Evolutionary conservation across 2,329 filamentous ascomycete species (phyloP), one percentile per base, ranked within the genome.

Genomic region (Sporothrix pseudoabietina): DNA sequence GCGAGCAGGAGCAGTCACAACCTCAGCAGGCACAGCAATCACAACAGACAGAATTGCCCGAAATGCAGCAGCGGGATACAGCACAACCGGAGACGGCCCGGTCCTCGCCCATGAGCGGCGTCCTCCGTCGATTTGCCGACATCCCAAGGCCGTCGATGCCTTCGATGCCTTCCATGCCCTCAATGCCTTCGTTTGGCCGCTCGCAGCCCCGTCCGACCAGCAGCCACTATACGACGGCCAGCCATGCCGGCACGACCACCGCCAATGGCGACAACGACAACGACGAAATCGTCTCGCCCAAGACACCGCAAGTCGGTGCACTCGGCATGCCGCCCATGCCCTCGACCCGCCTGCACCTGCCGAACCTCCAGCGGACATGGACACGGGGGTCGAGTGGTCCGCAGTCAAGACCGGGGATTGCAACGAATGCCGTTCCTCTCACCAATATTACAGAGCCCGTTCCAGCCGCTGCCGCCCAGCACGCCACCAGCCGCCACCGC

Each of bases 251-350:
- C n/a, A 44, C 16, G 4, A 3, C 16, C 9, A 10, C 19, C 12
- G 32, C 19, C 8, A 16, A 4, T 5, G 52, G 9, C 22, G 26
- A 26, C 22, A 30, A 55, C 16, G 19, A 41, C 39, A 30, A 76
- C 71, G 77, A 75, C 57, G 72, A 74, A 72, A 69, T 75, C 19
- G 73, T 76, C 61, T 85, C 82, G 26, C 85, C 85, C 47, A 88
- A 88, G 77, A 83, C 84, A 1, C 84, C 85, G 2, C 80, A 80
- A 2, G 82, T 84, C 68, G 78, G 61, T n/a, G 26, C 79, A 22
- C 77, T 84, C 3, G 79, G 80, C 4, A 77, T 82, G 71, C 79
- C 81, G n/a, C 78, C 79, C 41, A 76, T 85, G 32, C 82, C 84
- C 12, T 82, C 82, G 41, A 83, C 82, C 35, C 79, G 82, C 69